Conservation (phyloP, 768 basidiomycete species). For the Boletus bicolor region DNA sequence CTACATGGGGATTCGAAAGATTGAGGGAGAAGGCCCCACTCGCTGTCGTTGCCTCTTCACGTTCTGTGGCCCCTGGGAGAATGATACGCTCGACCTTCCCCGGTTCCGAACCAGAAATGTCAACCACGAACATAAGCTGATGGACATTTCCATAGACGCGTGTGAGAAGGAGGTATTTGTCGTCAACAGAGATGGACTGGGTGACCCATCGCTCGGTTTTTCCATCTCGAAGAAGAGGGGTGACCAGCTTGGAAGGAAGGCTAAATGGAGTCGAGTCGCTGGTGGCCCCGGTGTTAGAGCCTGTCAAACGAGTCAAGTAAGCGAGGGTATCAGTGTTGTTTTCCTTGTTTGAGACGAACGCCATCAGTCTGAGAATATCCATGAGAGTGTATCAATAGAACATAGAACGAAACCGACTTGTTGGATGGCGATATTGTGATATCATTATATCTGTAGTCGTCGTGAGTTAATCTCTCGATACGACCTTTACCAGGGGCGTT, state of each 20-base stretch:
- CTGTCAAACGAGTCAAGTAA: conserved; percentile 32
- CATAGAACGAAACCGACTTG: conserved; percentile 24
- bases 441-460: conserved; percentile 32
- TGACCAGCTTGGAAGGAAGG: conserved; percentile 34
- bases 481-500: conserved; percentile 40
- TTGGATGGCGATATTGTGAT: conserved; percentile 35
- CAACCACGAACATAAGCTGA: conserved; percentile 32
- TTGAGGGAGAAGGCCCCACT: conserved; percentile 32
- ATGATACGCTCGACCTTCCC: conserved; percentile 28
- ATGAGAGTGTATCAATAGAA: not conserved
- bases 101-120: conserved; percentile 29
- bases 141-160: conserved; percentile 29
- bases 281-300: conserved; percentile 32
- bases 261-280: conserved; percentile 28
- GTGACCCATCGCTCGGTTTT: conserved; percentile 33
- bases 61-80: conserved; percentile 36
- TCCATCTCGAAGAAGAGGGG: conserved; percentile 30
- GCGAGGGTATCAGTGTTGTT: conserved; percentile 37
- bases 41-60: conserved; percentile 24
- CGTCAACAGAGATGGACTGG: conserved; percentile 37
- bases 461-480: conserved; percentile 42
- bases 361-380: conserved; percentile 30
- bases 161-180: conserved; percentile 35
- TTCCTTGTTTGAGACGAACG: conserved; percentile 41
- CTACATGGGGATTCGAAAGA: conserved; percentile 25